Evolutionary conservation across 2,329 filamentous ascomycete genomes (phyloP).

Genomic region (Cercospora zeina): DNA sequence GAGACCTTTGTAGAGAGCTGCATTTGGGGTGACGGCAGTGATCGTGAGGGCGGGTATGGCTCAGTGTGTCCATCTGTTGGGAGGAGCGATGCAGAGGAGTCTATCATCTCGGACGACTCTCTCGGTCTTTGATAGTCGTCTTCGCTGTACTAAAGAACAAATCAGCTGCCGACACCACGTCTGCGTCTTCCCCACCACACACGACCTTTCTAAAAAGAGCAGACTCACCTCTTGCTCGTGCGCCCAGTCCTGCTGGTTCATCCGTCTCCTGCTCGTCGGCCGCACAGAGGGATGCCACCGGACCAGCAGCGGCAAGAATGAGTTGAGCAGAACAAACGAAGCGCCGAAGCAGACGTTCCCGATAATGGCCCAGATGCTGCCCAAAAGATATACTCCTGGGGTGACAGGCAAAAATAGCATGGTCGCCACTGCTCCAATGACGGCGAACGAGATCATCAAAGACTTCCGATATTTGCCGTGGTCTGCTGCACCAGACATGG

Average conservation of each 20-base stretch:
- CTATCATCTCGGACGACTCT: constrained; percentile 5
- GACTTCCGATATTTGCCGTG: constrained; percentile 87
- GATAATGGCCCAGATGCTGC: constrained; percentile 79
- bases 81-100: constrained; percentile 25
- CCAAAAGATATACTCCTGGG: constrained; percentile 74
- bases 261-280: constrained; percentile 2
- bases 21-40: constrained; percentile 64
- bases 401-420: constrained; percentile 85
- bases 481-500: constrained; percentile 93
- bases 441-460: constrained; percentile 80
- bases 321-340: constrained; percentile 93
- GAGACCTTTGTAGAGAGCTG: constrained; percentile 87
- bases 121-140: constrained; percentile 13
- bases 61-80: constrained; percentile 26
- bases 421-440: constrained; percentile 74
- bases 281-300: constrained; percentile 62
- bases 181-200: background rate
- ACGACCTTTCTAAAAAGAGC: background rate
- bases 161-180: background rate
- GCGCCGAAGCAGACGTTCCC: constrained; percentile 94
- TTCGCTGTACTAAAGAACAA: constrained; percentile 15
- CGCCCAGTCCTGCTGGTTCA: constrained; percentile 11
- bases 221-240: constrained; percentile 25
- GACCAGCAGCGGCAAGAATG: constrained; percentile 87
- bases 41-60: constrained; percentile 39